Percentiles rank a stretch among this genome's conserved stretches.
Conservation (phyloP, 202 grass and related monocot species). For the Tripidium arundinaceum region DNA sequence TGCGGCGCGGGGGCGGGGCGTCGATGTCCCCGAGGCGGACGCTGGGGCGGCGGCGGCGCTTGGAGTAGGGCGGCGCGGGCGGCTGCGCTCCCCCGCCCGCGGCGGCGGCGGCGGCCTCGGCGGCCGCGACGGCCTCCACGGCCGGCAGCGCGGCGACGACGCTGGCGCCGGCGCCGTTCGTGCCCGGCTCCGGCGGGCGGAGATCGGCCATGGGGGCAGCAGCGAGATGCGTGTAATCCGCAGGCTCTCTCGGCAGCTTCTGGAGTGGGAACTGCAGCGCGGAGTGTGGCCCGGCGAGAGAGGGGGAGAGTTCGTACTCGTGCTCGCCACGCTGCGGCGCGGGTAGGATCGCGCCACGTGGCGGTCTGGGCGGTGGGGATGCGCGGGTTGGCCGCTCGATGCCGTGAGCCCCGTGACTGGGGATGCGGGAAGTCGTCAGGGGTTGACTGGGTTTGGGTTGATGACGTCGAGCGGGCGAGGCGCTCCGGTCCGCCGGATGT, state of each 20-base stretch:
- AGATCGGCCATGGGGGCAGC: constrained; percentile 55
- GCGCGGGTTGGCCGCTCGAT: background rate
- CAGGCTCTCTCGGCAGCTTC: constrained; percentile 1
- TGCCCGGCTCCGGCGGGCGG: constrained; percentile 45
- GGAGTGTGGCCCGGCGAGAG: background rate
- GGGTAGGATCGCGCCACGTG: background rate
- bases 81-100: background rate
- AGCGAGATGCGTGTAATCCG: constrained; percentile 51
- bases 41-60: constrained; percentile 83
- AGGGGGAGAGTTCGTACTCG: background rate
- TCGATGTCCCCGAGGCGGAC: constrained; percentile 93
- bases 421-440: background rate
- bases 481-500: background rate
- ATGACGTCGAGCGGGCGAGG: background rate
- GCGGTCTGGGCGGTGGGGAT: background rate
- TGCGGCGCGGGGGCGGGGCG: constrained; percentile 40
- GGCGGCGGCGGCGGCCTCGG: background rate
- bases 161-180: constrained; percentile 34
- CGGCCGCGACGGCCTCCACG: constrained; percentile 9
- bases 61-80: constrained; percentile 36
- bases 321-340: background rate
- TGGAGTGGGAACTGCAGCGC: background rate
- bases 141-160: background rate
- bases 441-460: constrained; percentile 21
- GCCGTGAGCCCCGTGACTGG: too few relatives aligned